A percentile compares a stretch with the other conserved stretches of the same genome.
Conservation (phyloP, 2,329 filamentous ascomycete species). For the Bipolaris oryzae region DNA sequence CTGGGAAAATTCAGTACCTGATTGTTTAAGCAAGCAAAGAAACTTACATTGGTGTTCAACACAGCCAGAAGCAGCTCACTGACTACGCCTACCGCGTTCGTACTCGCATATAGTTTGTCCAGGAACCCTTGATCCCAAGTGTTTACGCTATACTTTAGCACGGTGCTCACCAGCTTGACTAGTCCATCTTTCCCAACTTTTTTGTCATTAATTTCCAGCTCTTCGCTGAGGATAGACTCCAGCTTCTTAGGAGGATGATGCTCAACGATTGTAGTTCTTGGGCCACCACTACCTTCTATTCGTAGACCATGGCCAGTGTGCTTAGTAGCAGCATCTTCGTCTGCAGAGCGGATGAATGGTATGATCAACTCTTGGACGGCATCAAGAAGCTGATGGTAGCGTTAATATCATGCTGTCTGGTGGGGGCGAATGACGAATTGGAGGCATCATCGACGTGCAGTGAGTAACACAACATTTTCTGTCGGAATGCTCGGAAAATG, state of each 20-base stretch:
- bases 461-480: background rate
- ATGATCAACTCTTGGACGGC: slow-evolving; percentile 71
- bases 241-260: slow-evolving; percentile 54
- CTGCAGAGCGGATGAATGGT: slow-evolving; percentile 73
- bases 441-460: background rate
- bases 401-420: background rate
- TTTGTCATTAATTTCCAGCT: slow-evolving; percentile 45
- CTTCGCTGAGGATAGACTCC: slow-evolving; percentile 42
- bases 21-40: background rate
- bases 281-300: slow-evolving; percentile 65
- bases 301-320: slow-evolving; percentile 62
- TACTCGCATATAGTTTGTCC: slow-evolving; percentile 92
- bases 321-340: slow-evolving; percentile 65
- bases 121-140: slow-evolving; percentile 98
- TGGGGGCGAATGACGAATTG: background rate
- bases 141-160: slow-evolving; percentile 89
- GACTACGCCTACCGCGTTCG: slow-evolving; percentile 83
- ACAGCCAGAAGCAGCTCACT: slow-evolving; percentile 83
- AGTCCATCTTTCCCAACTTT: slow-evolving; percentile 53
- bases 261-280: slow-evolving; percentile 53
- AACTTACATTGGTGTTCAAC: slow-evolving; percentile 81
- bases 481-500: slow-evolving; percentile 15
- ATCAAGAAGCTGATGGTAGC: slow-evolving; percentile 17
- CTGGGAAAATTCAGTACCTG: slow-evolving; percentile 43
- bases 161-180: slow-evolving; percentile 62